Conservation (phyloP, 2,329 filamentous ascomycete genomes). For the Colletotrichum sp. region DNA sequence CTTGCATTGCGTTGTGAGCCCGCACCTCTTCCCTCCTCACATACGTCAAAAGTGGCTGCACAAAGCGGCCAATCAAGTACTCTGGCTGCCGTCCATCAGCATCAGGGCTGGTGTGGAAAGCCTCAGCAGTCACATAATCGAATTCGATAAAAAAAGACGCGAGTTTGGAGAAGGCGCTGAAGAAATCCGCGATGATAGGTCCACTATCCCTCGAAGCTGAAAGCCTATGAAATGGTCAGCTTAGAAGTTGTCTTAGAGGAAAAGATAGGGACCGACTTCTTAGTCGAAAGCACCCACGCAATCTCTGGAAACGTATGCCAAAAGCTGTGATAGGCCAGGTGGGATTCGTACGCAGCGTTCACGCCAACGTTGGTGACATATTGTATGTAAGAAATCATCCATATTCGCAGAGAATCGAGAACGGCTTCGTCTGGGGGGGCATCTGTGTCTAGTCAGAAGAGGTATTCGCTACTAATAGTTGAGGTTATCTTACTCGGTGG, state of each 20-base stretch:
- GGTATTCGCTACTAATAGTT: not conserved
- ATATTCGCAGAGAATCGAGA: slow-evolving; percentile 49
- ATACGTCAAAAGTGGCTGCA: slow-evolving; percentile 46
- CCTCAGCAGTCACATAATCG: slow-evolving; percentile 43
- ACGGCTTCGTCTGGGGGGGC: slow-evolving; percentile 47
- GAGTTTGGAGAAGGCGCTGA: slow-evolving; percentile 50
- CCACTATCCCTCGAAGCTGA: slow-evolving; percentile 19
- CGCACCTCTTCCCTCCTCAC: slow-evolving; percentile 26
- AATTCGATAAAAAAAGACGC: slow-evolving; percentile 57
- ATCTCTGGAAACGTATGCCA: slow-evolving; percentile 60
- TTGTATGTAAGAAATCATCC: slow-evolving; percentile 55
- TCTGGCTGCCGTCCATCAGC: slow-evolving; percentile 39
- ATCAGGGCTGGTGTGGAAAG: slow-evolving; percentile 6
- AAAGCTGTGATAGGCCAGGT: slow-evolving; percentile 49
- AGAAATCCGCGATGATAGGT: slow-evolving; percentile 40
- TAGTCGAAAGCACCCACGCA: slow-evolving; percentile 41
- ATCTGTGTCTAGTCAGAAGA: slow-evolving; percentile 39
- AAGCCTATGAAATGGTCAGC: not conserved
- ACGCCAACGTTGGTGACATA: slow-evolving; percentile 40
- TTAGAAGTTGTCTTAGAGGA: too few relatives aligned
- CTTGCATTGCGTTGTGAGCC: slow-evolving; percentile 7
- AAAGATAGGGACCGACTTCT: slow-evolving; percentile 2
- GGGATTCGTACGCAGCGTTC: slow-evolving; percentile 45
- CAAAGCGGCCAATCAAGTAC: slow-evolving; percentile 48
- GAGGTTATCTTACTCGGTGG: slow-evolving; percentile 28